Percentiles rank a stretch among this genome's conserved stretches.
phyloP scores from a whole-genome alignment of 495 filamentous ascomycete genomes.

The Lasiosphaeria ovina region DNA sequence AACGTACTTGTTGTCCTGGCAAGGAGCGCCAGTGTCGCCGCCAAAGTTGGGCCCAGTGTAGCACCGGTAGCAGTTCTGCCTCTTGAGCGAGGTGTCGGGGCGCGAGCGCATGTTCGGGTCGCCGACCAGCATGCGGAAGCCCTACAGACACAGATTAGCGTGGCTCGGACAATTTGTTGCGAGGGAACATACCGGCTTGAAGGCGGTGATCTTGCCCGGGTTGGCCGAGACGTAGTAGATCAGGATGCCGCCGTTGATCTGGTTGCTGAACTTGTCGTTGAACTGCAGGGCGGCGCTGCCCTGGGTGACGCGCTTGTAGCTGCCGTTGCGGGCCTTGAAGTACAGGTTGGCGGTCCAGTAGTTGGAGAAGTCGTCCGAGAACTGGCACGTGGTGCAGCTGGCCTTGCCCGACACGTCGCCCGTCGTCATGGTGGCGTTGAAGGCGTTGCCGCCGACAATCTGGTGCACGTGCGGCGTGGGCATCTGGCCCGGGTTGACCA shows the following conservation, averaged over 20 bases:
- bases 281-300: slow-evolving; percentile 44
- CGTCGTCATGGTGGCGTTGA: slow-evolving; percentile 44
- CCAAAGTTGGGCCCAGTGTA: slow-evolving; percentile 51
- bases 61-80: slow-evolving; percentile 49
- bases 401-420: slow-evolving; percentile 38
- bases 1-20: slow-evolving; percentile 30
- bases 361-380: slow-evolving; percentile 28
- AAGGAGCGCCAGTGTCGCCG: slow-evolving; percentile 44
- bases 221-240: slow-evolving; percentile 56
- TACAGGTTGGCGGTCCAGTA: slow-evolving; percentile 48
- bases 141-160: slow-evolving; percentile 23
- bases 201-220: slow-evolving; percentile 52
- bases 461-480: slow-evolving; percentile 47
- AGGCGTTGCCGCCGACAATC: slow-evolving; percentile 49
- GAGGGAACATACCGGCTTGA: slow-evolving; percentile 44
- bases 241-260: slow-evolving; percentile 48
- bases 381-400: slow-evolving; percentile 28
- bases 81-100: slow-evolving; percentile 37
- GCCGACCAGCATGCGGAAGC: slow-evolving; percentile 55
- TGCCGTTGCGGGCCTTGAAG: slow-evolving; percentile 47
- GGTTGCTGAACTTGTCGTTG: slow-evolving; percentile 48
- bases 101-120: slow-evolving; percentile 43
- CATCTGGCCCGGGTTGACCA: slow-evolving; percentile 37
- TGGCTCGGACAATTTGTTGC: neutral
- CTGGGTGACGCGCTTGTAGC: slow-evolving; percentile 45